A percentile compares a stretch with the other conserved stretches of the same genome.
Conservation (phyloP, 305 asterid species). For the Fraxinus sp. region DNA sequence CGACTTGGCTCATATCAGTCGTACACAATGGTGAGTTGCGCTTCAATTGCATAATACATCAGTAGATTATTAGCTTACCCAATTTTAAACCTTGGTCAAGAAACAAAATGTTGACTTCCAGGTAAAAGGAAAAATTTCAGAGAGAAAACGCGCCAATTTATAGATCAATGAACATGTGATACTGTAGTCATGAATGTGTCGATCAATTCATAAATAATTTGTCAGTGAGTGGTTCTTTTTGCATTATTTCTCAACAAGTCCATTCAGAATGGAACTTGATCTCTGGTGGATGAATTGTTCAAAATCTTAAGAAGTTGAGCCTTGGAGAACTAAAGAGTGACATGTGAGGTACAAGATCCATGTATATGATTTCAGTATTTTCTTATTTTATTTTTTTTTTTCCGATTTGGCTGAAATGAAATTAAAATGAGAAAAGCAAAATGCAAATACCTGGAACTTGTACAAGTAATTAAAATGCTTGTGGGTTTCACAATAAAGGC, state of each 20-base stretch:
- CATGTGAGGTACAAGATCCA: neutral
- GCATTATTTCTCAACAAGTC: neutral
- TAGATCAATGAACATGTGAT: conserved; percentile 1
- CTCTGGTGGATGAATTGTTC: conserved; percentile 8
- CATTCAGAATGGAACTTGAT: conserved; percentile 1
- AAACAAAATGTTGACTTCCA: conserved; percentile 8
- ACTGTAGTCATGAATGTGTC: neutral
- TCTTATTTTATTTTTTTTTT: neutral
- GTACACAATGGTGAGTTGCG: neutral
- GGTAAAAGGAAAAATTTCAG: neutral
- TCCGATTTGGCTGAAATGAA: conserved; percentile 20
- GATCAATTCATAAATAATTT: conserved; percentile 4
- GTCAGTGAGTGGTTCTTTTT: conserved; percentile 12
- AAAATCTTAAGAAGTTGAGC: neutral
- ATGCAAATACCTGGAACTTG: conserved; percentile 74
- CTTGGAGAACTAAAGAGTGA: neutral
- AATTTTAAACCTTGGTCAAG: neutral
- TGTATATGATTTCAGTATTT: neutral
- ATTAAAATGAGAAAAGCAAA: conserved; percentile 26
- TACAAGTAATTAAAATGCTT: conserved; percentile 88
- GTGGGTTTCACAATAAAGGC: conserved; percentile 87
- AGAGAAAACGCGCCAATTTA: neutral
- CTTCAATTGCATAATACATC: conserved; percentile 1
- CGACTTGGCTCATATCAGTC: conserved; percentile 3
- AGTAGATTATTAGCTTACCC: conserved; percentile 10